phyloP scores from a whole-genome alignment of 352 stramenopile genomes.

The Blastocystis sp. region DNA sequence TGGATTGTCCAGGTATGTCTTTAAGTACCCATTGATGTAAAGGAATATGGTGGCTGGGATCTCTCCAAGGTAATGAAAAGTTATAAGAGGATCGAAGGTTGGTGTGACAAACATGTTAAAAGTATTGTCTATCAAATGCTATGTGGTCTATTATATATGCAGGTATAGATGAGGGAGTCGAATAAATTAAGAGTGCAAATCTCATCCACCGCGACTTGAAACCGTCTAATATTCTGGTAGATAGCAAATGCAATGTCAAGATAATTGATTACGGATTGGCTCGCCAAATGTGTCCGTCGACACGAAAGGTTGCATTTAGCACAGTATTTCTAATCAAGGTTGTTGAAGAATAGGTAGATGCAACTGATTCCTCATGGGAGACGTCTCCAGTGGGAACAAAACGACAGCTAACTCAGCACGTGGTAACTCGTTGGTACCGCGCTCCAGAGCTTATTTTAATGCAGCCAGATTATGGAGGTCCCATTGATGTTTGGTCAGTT shows the following conservation, averaged over 20 bases:
- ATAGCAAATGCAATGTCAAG: conserved; percentile 74
- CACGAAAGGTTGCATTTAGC: neutral
- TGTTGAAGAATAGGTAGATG: neutral
- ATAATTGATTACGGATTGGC: conserved; percentile 67
- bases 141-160: conserved; percentile 63
- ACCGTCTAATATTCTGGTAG: conserved; percentile 79
- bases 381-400: neutral
- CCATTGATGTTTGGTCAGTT: conserved; percentile 98
- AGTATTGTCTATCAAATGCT: conserved; percentile 71
- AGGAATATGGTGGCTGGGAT: conserved; percentile 67
- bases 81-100: conserved; percentile 74
- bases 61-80: conserved; percentile 60
- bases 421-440: conserved; percentile 96
- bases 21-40: neutral
- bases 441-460: conserved; percentile 92
- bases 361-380: neutral
- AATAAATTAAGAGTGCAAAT: conserved; percentile 21
- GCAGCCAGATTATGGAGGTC: conserved; percentile 86
- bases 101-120: conserved; percentile 79
- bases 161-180: neutral
- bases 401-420: conserved; percentile 92
- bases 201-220: conserved; percentile 80
- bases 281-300: neutral
- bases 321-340: neutral
- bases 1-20: conserved; percentile 60